Evolutionary conservation across 805 yeast genomes (phyloP), one percentile per base, ranked within the genome.

Genomic region (Candida mattraensis): DNA sequence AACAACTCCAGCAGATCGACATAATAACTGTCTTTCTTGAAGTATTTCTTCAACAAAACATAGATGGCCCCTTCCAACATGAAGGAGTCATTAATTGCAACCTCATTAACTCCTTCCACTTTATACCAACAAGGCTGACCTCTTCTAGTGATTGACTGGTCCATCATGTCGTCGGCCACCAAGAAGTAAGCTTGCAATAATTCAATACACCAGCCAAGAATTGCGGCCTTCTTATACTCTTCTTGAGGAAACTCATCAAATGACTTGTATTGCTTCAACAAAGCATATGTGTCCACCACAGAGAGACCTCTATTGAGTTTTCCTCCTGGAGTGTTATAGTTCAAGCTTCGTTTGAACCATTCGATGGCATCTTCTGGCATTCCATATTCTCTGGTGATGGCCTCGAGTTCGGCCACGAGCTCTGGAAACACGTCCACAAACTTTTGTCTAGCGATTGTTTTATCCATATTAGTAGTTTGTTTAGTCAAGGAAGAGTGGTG

Each of bases 111-210:
- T 24, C 78, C 78, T 48, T 76, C 79, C 22, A 67, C 74, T 57
- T 73, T 79, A 71, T 88, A 93, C 99, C 99, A 93, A 66, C 99
- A 93, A 48, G 96, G 93, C 67, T 91, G 97, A 42, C 97, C 99
- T 63, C 99, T 83, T 74, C 99, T 85, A 26, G 99, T 93, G 62
- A 87, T 83, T 21, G 96, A 85, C 50, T 80, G 78, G 63, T 93
- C 99, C 99, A 93, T 93, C 80, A 93, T 93, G 61, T 93, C 99
- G 62, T 93, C 99, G 20, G 98, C 94, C 39, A 93, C 98, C 54
- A 93, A 74, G 72, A 93, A 93, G 63, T 87, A 93, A 2, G 97
- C 98, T 67, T 91, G 99, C 51, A 91, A 72, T 48, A 93, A 73
- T 68, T 93, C 99, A 50, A 93, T 79, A 51, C 87, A 74, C 99